These are phyloP conservation scores for Phytophthora kernoviae DNA, from an alignment of 352 stramenopile genomes.

Conservation along the genomic window DNA sequence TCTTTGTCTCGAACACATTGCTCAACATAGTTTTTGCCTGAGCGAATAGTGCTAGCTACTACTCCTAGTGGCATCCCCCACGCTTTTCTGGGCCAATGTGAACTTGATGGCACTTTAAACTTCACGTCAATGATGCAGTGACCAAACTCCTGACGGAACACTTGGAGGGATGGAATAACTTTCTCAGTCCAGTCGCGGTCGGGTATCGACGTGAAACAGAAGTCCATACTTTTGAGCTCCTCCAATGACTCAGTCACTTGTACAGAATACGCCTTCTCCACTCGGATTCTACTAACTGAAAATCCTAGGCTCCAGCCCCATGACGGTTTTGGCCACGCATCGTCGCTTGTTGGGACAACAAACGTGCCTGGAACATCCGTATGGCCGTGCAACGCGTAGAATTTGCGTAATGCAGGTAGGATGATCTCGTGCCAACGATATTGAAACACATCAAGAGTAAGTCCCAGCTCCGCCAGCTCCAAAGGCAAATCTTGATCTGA, in stretches of 20 bases:
- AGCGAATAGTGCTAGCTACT: constrained; percentile 42
- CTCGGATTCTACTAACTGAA: constrained; percentile 30
- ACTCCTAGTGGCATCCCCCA: constrained; percentile 40
- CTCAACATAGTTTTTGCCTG: constrained; percentile 26
- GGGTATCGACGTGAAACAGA: constrained; percentile 46
- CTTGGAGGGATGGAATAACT: constrained; percentile 35
- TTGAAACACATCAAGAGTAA: constrained; percentile 28
- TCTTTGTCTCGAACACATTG: constrained; percentile 43
- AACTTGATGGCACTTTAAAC: constrained; percentile 29
- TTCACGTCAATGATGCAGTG: constrained; percentile 31
- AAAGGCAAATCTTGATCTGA: background rate
- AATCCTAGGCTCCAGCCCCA: constrained; percentile 38
- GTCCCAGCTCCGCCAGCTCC: constrained; percentile 27
- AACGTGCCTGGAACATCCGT: constrained; percentile 34
- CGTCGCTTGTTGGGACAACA: constrained; percentile 9
- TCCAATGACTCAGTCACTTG: constrained; percentile 25
- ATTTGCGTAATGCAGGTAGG: constrained; percentile 35
- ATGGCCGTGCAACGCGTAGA: constrained; percentile 32
- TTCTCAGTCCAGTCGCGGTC: constrained; percentile 43
- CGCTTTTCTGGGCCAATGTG: constrained; percentile 31
- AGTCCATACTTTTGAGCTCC: constrained; percentile 22
- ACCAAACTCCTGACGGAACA: constrained; percentile 24
- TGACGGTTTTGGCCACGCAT: constrained; percentile 23
- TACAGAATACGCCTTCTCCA: constrained; percentile 17
- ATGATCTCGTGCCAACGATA: constrained; percentile 31